Evolutionary conservation across 345 rosid genomes (phyloP).

Genomic region (Euphorbia pulcherrima): DNA sequence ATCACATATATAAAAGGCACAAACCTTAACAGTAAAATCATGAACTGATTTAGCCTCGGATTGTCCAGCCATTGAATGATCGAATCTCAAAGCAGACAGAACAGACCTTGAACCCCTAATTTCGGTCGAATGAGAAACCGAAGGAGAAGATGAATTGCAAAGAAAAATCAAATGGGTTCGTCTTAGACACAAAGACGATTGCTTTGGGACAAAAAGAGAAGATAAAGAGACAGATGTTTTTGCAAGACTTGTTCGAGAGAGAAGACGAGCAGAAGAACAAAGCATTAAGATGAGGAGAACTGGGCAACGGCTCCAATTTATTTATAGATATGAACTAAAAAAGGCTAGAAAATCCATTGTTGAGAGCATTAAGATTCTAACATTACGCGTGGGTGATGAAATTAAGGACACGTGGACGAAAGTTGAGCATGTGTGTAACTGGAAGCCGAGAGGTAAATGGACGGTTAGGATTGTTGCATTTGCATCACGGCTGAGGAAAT

Average conservation of each 20-base stretch:
- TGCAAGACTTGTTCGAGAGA: conserved; percentile 11
- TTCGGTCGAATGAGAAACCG: conserved; percentile 19
- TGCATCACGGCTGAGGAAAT: neutral
- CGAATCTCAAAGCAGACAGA: conserved; percentile 32
- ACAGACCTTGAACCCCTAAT: conserved; percentile 21
- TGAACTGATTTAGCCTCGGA: conserved; percentile 51
- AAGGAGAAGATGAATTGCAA: conserved; percentile 22
- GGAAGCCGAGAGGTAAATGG: neutral
- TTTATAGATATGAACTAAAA: neutral
- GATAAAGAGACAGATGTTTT: conserved; percentile 9
- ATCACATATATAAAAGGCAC: neutral
- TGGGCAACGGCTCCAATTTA: neutral
- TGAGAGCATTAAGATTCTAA: neutral
- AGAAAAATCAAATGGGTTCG: conserved; percentile 23
- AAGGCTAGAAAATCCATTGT: too few species aligned
- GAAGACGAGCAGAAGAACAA: conserved; percentile 18
- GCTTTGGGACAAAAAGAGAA: conserved; percentile 19
- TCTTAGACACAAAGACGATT: conserved; percentile 11
- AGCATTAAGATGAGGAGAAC: conserved; percentile 22
- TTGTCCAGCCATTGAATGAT: conserved; percentile 58
- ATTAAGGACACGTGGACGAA: neutral
- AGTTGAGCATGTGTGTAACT: neutral
- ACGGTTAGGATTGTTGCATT: conserved; percentile 13
- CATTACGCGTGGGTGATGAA: neutral
- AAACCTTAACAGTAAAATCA: conserved; percentile 80